Percentiles rank a stretch among this genome's conserved stretches.
Conservation (phyloP, 345 rosid genomes). For the Hypericum perforatum region DNA sequence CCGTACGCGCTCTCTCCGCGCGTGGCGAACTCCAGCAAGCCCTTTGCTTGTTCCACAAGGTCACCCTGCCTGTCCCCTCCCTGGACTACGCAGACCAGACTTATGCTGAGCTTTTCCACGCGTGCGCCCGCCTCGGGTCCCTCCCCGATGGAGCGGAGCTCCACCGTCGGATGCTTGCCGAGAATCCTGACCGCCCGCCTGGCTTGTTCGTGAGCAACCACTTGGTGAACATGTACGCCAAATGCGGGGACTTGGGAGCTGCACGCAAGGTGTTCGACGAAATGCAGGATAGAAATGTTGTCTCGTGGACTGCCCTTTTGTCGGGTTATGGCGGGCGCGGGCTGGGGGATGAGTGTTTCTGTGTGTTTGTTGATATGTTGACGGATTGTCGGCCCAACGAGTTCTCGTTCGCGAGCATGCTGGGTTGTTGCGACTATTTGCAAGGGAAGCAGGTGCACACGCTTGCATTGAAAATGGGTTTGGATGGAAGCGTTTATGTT, state of each 20-base stretch:
- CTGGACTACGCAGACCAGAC: slow-evolving; percentile 25
- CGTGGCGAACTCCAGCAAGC: slow-evolving; percentile 40
- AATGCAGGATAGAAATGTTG: slow-evolving; percentile 59
- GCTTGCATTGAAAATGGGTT: slow-evolving; percentile 50
- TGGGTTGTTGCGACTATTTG: slow-evolving; percentile 39
- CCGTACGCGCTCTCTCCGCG: slow-evolving; percentile 22
- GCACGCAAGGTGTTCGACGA: slow-evolving; percentile 54
- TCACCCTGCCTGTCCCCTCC: slow-evolving; percentile 18
- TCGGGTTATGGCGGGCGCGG: slow-evolving; percentile 64
- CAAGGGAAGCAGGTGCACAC: slow-evolving; percentile 63
- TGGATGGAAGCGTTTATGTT: slow-evolving; percentile 40
- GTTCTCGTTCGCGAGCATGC: slow-evolving; percentile 55
- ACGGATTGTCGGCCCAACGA: slow-evolving; percentile 51
- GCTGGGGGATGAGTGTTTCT: slow-evolving; percentile 29
- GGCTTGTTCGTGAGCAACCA: slow-evolving; percentile 49
- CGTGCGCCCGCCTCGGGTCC: slow-evolving; percentile 47
- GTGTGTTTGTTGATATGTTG: slow-evolving; percentile 51
- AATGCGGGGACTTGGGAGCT: slow-evolving; percentile 43
- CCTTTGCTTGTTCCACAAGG: slow-evolving; percentile 31
- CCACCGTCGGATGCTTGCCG: slow-evolving; percentile 47
- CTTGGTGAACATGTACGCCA: slow-evolving; percentile 45
- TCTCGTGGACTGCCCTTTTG: slow-evolving; percentile 71
- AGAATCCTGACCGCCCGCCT: slow-evolving; percentile 2
- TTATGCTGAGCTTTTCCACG: slow-evolving; percentile 54
- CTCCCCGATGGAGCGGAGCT: slow-evolving; percentile 41